These are phyloP conservation scores for Coemansia interrupta DNA, from an alignment of 192 early-diverging fungal genomes.

Conservation along the genomic window DNA sequence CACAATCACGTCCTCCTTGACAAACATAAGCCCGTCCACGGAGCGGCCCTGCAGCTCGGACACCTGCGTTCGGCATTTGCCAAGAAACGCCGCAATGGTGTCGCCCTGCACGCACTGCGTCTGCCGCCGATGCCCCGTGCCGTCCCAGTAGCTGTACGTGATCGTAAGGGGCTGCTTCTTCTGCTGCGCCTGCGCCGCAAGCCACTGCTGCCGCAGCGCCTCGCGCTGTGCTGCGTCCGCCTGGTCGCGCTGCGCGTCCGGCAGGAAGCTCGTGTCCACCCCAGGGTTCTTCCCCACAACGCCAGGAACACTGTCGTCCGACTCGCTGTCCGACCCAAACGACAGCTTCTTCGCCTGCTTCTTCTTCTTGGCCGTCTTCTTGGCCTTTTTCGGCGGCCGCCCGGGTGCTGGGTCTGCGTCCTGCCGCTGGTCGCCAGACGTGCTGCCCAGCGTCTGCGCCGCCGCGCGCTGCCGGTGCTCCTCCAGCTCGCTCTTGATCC, in stretches of 20 bases:
- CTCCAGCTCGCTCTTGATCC: conserved; percentile 77
- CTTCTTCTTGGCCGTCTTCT: conserved; percentile 44
- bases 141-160: conserved; percentile 96
- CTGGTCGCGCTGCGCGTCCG: conserved; percentile 84
- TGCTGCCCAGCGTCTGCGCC: conserved; percentile 54
- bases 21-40: conserved; percentile 83
- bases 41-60: conserved; percentile 75
- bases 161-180: conserved; percentile 82
- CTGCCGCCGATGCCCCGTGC: conserved; percentile 83
- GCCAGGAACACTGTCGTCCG: conserved; percentile 23
- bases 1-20: conserved; percentile 95
- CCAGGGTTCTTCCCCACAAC: conserved; percentile 76
- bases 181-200: conserved; percentile 73
- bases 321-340: conserved; percentile 64
- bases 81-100: conserved; percentile 83
- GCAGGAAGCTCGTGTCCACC: conserved; percentile 90
- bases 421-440: not conserved
- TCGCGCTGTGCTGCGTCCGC: conserved; percentile 69
- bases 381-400: conserved; percentile 6
- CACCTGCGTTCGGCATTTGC: conserved; percentile 76
- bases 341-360: conserved; percentile 64
- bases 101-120: conserved; percentile 81
- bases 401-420: not conserved
- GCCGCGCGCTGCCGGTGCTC: conserved; percentile 74
- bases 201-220: conserved; percentile 76